Percentiles rank a stretch among this genome's conserved stretches.
Conservation (phyloP, 2,329 filamentous ascomycete species). For the Dothideomycetes sp. region DNA sequence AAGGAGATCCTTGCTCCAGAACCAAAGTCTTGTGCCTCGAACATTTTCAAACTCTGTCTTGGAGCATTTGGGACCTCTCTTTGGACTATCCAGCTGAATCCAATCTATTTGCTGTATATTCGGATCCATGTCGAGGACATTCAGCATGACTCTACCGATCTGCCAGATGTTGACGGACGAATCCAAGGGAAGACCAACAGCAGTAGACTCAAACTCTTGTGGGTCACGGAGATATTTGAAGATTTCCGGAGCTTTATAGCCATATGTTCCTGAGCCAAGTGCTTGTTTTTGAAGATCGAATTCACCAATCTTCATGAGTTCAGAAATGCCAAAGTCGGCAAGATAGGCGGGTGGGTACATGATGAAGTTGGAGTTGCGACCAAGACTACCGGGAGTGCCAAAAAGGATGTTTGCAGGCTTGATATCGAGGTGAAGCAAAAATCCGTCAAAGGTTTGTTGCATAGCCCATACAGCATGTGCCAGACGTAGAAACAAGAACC, state of each 20-base stretch:
- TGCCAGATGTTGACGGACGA: too few relatives aligned
- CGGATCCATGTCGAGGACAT: background rate
- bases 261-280: background rate
- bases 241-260: constrained; percentile 2
- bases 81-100: background rate
- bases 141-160: background rate
- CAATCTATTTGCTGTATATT: too few relatives aligned
- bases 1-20: background rate
- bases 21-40: background rate
- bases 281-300: background rate
- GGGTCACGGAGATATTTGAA: too few relatives aligned
- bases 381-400: background rate
- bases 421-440: background rate
- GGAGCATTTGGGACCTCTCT: background rate
- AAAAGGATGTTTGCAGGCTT: background rate
- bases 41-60: background rate
- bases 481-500: background rate
- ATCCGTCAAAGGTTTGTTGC: background rate
- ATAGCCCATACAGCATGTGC: too few relatives aligned
- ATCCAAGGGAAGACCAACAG: too few relatives aligned
- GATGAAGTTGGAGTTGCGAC: background rate
- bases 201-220: background rate
- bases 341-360: background rate
- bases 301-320: too few relatives aligned
- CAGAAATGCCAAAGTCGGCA: constrained; percentile 5